A percentile compares a stretch with the other conserved stretches of the same genome.
phyloP scores from a whole-genome alignment of 2,329 filamentous ascomycete genomes.

The Dothideomycetes sp. region DNA sequence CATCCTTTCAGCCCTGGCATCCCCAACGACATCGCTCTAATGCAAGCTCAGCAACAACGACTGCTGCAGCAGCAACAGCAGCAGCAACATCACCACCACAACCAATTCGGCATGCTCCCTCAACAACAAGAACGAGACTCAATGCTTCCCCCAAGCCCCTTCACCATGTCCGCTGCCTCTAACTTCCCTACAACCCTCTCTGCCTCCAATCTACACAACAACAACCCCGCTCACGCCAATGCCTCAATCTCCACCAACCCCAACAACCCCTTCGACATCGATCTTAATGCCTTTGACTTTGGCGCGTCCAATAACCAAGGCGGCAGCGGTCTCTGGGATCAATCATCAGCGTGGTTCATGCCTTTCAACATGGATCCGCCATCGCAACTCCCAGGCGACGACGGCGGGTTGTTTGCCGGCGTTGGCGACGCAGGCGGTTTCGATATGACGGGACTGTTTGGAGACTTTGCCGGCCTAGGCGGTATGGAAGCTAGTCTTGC shows the following conservation, averaged over 20 bases:
- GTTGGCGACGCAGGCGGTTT: slow-evolving; percentile 17
- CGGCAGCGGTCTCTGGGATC: slow-evolving; percentile 24
- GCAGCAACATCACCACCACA: slow-evolving; percentile 7
- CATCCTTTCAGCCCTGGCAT: too few species aligned
- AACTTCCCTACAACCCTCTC: slow-evolving; percentile 7
- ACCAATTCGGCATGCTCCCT: slow-evolving; percentile 1
- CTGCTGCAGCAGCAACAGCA: slow-evolving; percentile 10
- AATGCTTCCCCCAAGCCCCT: slow-evolving; percentile 19
- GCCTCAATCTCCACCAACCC: slow-evolving; percentile 4
- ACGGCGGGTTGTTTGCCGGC: slow-evolving; percentile 9
- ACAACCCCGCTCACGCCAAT: slow-evolving; percentile 3
- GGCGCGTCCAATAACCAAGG: slow-evolving; percentile 10
- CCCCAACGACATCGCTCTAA: slow-evolving; percentile 8
- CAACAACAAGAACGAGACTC: slow-evolving; percentile 10
- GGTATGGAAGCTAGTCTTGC: slow-evolving; percentile 9
- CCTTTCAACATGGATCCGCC: slow-evolving; percentile 84
- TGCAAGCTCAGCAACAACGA: slow-evolving; percentile 11
- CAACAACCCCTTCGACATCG: slow-evolving; percentile 13
- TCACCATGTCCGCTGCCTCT: slow-evolving; percentile 16
- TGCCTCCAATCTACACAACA: too few species aligned
- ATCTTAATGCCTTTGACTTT: slow-evolving; percentile 13
- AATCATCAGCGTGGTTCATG: slow-evolving; percentile 71
- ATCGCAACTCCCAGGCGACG: slow-evolving; percentile 25
- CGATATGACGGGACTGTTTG: slow-evolving; percentile 16
- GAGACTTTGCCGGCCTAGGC: slow-evolving; percentile 16